A percentile compares a stretch with the other conserved stretches of the same genome.
These are phyloP conservation scores for Claviceps digitariae DNA, from an alignment of 2,329 filamentous ascomycete genomes.

Conservation along the genomic window DNA sequence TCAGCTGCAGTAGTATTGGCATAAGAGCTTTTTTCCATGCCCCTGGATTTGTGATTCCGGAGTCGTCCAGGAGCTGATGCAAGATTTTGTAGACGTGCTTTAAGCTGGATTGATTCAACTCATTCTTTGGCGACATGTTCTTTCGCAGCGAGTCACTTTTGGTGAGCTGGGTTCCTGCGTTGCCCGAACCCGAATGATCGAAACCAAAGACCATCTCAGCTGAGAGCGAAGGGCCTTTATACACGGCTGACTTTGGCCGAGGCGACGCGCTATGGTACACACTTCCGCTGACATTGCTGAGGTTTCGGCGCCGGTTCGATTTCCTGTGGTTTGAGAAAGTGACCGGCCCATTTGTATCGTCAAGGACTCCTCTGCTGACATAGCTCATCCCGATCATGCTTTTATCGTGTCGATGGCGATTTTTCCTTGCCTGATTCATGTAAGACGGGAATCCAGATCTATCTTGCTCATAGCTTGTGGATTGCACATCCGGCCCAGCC, in stretches of 20 bases:
- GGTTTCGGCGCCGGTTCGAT: slow-evolving; percentile 59
- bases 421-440: slow-evolving; percentile 59
- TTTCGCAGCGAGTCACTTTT: slow-evolving; percentile 75
- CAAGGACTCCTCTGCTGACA: slow-evolving; percentile 49
- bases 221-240: slow-evolving; percentile 40
- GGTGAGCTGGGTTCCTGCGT: slow-evolving; percentile 39
- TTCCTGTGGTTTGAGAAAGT: slow-evolving; percentile 47
- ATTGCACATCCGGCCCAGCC: slow-evolving; percentile 50
- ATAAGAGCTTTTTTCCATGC: slow-evolving; percentile 86
- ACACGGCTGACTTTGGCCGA: slow-evolving; percentile 43
- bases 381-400: slow-evolving; percentile 58
- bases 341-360: slow-evolving; percentile 44
- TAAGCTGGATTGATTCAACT: slow-evolving; percentile 76
- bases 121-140: slow-evolving; percentile 57
- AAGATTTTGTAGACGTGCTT: slow-evolving; percentile 79
- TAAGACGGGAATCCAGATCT: slow-evolving; percentile 59
- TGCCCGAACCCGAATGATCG: slow-evolving; percentile 29
- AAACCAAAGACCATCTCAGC: slow-evolving; percentile 36
- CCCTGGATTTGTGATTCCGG: slow-evolving; percentile 53
- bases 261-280: slow-evolving; percentile 59
- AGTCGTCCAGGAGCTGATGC: slow-evolving; percentile 68
- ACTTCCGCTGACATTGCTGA: slow-evolving; percentile 68
- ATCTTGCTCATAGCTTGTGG: slow-evolving; percentile 60
- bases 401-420: slow-evolving; percentile 61
- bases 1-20: slow-evolving; percentile 79